A percentile compares a stretch with the other conserved stretches of the same genome.
Conservation (phyloP, 257 asterid genomes). For the Verbena officinalis region DNA sequence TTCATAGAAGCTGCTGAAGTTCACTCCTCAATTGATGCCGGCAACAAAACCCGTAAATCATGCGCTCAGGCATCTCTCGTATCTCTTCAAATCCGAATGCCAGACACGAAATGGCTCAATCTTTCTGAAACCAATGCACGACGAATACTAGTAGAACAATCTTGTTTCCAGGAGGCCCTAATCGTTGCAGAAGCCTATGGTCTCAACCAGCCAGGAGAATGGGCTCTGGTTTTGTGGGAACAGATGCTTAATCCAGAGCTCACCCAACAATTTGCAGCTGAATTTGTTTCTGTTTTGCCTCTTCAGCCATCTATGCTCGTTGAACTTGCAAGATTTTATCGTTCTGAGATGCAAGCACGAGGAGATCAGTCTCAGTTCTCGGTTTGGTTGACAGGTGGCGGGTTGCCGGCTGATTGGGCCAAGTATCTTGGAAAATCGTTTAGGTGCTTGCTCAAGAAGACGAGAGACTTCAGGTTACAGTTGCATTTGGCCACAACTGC, state of each 20-base stretch:
- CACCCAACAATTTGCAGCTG: conserved; percentile 86
- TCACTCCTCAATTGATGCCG: conserved; percentile 95
- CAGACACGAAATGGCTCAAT: conserved; percentile 81
- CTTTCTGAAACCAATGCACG: conserved; percentile 95
- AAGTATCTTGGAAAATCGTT: conserved; percentile 84
- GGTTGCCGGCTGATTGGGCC: conserved; percentile 90
- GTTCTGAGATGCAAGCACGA: conserved; percentile 92
- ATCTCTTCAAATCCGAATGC: conserved; percentile 96
- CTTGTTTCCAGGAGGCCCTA: conserved; percentile 92
- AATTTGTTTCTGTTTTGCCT: conserved; percentile 91
- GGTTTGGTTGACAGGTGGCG: conserved; percentile 93
- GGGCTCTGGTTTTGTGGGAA: conserved; percentile 99
- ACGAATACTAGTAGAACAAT: conserved; percentile 79
- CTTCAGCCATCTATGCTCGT: conserved; percentile 91
- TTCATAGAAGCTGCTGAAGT: conserved; percentile 93
- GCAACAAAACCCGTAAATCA: conserved; percentile 77
- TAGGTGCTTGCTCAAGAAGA: conserved; percentile 81
- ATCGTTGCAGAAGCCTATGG: conserved; percentile 97
- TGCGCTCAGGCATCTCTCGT: conserved; percentile 97
- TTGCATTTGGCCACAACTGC: conserved; percentile 76
- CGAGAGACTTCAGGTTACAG: conserved; percentile 72
- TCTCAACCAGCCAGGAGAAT: conserved; percentile 94
- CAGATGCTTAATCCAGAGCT: conserved; percentile 96
- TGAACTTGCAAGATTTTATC: conserved; percentile 89
- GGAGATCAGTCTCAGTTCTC: conserved; percentile 97